Conservation (phyloP, 2,329 filamentous ascomycete species). For the Westerdykella sp. region DNA sequence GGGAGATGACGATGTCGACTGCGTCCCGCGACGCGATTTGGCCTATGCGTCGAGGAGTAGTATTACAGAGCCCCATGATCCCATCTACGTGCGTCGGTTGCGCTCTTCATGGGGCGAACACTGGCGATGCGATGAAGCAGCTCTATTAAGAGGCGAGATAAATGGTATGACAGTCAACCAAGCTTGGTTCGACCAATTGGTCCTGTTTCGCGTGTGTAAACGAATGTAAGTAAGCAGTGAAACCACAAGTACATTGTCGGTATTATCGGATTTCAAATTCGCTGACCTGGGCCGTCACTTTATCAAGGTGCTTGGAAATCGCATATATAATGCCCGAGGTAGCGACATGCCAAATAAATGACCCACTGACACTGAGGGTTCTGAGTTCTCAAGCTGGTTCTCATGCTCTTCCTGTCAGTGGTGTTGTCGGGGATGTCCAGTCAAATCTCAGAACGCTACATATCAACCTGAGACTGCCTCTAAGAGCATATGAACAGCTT, state of each 20-base stretch:
- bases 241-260: neutral
- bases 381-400: no score
- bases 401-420: no score
- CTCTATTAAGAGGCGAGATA: neutral
- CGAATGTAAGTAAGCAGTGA: constrained; percentile 5
- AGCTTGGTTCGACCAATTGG: no score
- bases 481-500: constrained; percentile 1
- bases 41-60: no score
- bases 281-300: constrained; percentile 2
- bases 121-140: constrained; percentile 12
- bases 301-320: constrained; percentile 7
- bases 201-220: constrained; percentile 6
- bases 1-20: constrained; percentile 1
- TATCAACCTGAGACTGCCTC: constrained; percentile 5
- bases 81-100: constrained; percentile 6
- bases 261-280: neutral
- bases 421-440: neutral
- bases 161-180: neutral
- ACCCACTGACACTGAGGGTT: constrained; percentile 2
- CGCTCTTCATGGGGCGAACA: constrained; percentile 12
- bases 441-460: constrained; percentile 3
- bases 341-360: constrained; percentile 3
- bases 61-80: constrained; percentile 1
- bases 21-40: neutral
- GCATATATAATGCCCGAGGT: constrained; percentile 5